Conservation (phyloP, 2,329 filamentous ascomycete species). For the Claviceps digitariae region DNA sequence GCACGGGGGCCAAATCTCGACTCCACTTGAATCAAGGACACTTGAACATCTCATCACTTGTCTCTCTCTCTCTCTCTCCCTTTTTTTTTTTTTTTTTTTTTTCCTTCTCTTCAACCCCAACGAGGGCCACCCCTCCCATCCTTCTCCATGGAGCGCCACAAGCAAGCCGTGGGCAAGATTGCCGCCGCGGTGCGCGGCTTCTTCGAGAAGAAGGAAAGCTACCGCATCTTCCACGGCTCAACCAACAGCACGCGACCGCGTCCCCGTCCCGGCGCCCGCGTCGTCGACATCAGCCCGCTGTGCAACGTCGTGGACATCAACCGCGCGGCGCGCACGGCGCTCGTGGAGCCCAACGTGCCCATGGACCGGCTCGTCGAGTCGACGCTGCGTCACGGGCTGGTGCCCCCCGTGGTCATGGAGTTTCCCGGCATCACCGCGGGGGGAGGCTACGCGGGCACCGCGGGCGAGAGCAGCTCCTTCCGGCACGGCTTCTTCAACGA, state of each 20-base stretch:
- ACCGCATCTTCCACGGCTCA: slow-evolving; percentile 64
- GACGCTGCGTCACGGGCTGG: slow-evolving; percentile 50
- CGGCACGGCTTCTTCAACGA: slow-evolving; percentile 59
- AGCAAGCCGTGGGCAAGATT: slow-evolving; percentile 32
- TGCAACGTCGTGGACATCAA: slow-evolving; percentile 52
- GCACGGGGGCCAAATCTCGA: no score
- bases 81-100: no score
- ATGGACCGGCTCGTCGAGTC: slow-evolving; percentile 58
- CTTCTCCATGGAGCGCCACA: slow-evolving; percentile 34
- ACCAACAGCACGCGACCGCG: slow-evolving; percentile 58
- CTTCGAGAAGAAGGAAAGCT: slow-evolving; percentile 39
- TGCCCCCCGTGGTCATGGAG: slow-evolving; percentile 63
- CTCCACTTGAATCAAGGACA: no score
- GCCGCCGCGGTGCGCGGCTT: slow-evolving; percentile 32
- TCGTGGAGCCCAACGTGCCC: slow-evolving; percentile 63
- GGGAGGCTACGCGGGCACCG: slow-evolving; percentile 57
- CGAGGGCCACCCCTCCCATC: background rate
- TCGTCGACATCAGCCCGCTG: slow-evolving; percentile 52
- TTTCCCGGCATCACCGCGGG: slow-evolving; percentile 65
- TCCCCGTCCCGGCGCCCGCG: slow-evolving; percentile 16
- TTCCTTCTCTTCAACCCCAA: no score
- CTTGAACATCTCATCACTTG: no score
- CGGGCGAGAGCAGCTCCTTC: slow-evolving; percentile 58
- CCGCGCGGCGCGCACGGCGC: slow-evolving; percentile 36
- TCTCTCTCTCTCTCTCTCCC: no score